Conservation (phyloP, 805 yeast species). For the Citeromyces matritensis region DNA sequence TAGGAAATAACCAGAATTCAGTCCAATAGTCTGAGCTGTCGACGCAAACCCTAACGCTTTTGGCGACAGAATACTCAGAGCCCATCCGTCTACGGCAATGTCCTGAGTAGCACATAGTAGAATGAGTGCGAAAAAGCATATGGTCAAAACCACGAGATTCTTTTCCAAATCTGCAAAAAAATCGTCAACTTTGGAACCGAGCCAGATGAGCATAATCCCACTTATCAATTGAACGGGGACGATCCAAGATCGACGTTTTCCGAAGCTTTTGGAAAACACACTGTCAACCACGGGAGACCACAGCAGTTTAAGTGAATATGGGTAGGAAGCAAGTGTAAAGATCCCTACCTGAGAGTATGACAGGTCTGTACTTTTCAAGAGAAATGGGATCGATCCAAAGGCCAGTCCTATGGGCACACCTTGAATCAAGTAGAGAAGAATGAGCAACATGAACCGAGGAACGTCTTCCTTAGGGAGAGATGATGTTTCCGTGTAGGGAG, state of each 20-base stretch:
- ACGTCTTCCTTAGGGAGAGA: constrained; percentile 30
- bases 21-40: constrained; percentile 93
- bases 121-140: constrained; percentile 61
- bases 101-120: constrained; percentile 94
- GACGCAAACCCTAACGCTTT: constrained; percentile 81
- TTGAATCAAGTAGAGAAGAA: constrained; percentile 68
- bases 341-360: constrained; percentile 83
- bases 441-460: constrained; percentile 60
- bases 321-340: constrained; percentile 86
- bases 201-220: constrained; percentile 44
- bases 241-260: constrained; percentile 88
- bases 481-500: neutral
- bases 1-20: constrained; percentile 84
- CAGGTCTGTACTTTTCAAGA: constrained; percentile 61
- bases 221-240: constrained; percentile 82
- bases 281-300: constrained; percentile 98
- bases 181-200: constrained; percentile 45
- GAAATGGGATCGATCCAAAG: constrained; percentile 86
- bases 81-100: constrained; percentile 99
- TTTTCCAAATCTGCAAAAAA: constrained; percentile 32
- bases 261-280: constrained; percentile 45
- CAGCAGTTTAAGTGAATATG: constrained; percentile 78
- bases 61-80: constrained; percentile 70
- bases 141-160: constrained; percentile 43
- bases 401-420: constrained; percentile 97